Evolutionary conservation across 306 rosid genomes (phyloP).

Genomic region (Rosa persica): DNA sequence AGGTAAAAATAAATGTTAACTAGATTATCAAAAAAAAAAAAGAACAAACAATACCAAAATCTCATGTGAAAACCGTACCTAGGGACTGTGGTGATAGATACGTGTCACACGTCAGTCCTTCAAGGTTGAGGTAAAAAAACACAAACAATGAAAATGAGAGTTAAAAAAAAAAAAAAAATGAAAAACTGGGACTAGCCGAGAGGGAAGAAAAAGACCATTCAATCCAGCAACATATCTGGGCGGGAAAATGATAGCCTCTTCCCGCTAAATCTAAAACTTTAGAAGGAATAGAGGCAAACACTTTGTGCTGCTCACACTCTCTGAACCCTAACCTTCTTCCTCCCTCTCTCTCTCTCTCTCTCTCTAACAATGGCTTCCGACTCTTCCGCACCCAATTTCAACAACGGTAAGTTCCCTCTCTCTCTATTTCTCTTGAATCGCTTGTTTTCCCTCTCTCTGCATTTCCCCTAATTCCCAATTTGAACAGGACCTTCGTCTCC

Average conservation of each 20-base stretch:
- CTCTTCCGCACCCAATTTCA: slow-evolving; percentile 34
- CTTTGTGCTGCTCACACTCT: neutral
- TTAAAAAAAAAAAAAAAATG: too few species aligned
- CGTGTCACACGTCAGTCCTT: too few species aligned
- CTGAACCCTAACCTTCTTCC: neutral
- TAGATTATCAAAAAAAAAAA: too few species aligned
- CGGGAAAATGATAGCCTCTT: slow-evolving; percentile 19
- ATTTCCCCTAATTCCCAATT: neutral
- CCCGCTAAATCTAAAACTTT: slow-evolving; percentile 42
- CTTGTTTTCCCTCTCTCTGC: neutral
- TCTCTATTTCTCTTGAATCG: neutral
- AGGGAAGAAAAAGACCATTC: neutral
- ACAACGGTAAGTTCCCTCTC: slow-evolving; percentile 44
- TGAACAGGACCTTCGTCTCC: slow-evolving; percentile 77
- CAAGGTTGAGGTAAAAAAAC: too few species aligned
- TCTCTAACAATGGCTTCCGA: slow-evolving; percentile 71
- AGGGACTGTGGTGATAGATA: too few species aligned
- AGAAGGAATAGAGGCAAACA: neutral
- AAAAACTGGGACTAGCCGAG: too few species aligned
- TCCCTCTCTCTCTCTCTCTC: slow-evolving; percentile 10
- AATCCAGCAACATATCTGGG: neutral
- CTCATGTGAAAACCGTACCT: too few species aligned
- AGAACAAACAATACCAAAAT: too few species aligned
- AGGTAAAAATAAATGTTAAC: too few species aligned
- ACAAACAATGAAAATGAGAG: too few species aligned